These are phyloP conservation scores for Zasmidium cellare DNA, from an alignment of 2,329 filamentous ascomycete genomes.

Conservation along the genomic window DNA sequence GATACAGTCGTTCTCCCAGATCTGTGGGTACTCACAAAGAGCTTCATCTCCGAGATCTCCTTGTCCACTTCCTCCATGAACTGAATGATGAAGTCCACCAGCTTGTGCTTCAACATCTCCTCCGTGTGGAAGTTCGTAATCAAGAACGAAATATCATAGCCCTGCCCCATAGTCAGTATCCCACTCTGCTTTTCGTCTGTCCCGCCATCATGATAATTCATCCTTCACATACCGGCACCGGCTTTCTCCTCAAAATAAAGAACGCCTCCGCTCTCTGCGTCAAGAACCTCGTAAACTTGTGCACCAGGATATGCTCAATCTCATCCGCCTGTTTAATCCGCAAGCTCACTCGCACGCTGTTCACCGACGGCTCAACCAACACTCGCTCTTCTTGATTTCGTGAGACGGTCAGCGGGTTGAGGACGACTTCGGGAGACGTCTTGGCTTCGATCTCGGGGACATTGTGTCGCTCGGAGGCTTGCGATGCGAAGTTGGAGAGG, in stretches of 20 bases:
- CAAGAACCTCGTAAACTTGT: slow-evolving; percentile 97
- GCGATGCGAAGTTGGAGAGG: slow-evolving; percentile 94
- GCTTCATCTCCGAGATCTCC: slow-evolving; percentile 99
- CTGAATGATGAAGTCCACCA: slow-evolving; percentile 98
- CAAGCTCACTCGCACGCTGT: slow-evolving; percentile 95
- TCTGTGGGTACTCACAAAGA: slow-evolving; percentile 72
- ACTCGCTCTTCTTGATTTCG: slow-evolving; percentile 98
- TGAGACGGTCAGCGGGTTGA: slow-evolving; percentile 86
- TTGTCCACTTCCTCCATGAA: slow-evolving; percentile 99
- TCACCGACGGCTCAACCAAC: slow-evolving; percentile 93
- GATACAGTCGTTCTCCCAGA: neutral
- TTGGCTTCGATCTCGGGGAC: slow-evolving; percentile 95
- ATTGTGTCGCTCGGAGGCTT: slow-evolving; percentile 95
- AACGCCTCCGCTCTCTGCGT: slow-evolving; percentile 95
- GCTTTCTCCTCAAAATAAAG: slow-evolving; percentile 92
- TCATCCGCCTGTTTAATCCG: slow-evolving; percentile 99
- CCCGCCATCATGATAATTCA: neutral
- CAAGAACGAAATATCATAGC: slow-evolving; percentile 97
- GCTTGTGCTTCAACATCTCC: slow-evolving; percentile 97
- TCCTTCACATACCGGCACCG: slow-evolving; percentile 70
- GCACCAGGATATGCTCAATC: slow-evolving; percentile 95
- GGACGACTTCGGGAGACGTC: slow-evolving; percentile 87
- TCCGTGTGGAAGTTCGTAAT: slow-evolving; percentile 99
- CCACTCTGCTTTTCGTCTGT: neutral
- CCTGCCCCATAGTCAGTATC: slow-evolving; percentile 53